Evolutionary conservation across 176 grass and related monocot species (phyloP).

Genomic region (Carex kokanica): DNA sequence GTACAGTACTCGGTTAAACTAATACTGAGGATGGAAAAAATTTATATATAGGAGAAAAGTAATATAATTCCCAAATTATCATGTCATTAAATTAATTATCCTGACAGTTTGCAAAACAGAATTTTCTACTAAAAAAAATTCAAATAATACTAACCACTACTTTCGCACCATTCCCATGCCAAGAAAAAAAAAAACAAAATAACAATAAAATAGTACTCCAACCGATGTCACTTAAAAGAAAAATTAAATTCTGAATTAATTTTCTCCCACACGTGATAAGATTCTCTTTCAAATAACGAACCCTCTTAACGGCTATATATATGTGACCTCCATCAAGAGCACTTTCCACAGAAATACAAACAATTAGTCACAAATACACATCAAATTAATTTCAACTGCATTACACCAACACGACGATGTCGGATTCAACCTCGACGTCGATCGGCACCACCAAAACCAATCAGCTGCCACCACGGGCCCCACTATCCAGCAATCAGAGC

Average conservation of each 20-base stretch:
- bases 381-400: background rate
- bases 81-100: background rate
- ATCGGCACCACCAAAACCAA: background rate
- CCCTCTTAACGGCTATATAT: conserved; percentile 6
- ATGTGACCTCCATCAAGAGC: background rate
- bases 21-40: no score
- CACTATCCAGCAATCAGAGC: background rate
- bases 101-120: background rate
- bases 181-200: background rate
- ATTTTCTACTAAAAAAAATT: background rate
- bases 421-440: background rate
- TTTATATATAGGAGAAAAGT: background rate
- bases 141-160: background rate
- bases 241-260: background rate
- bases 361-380: background rate
- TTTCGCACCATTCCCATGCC: background rate
- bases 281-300: background rate
- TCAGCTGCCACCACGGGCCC: background rate
- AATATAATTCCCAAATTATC: background rate
- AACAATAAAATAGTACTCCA: background rate
- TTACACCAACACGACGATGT: background rate
- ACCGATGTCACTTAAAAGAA: background rate
- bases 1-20: no score
- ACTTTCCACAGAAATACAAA: background rate
- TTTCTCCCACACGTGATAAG: background rate